Conservation (phyloP, 2,329 filamentous ascomycete species). For the Cercospora brassicicola region DNA sequence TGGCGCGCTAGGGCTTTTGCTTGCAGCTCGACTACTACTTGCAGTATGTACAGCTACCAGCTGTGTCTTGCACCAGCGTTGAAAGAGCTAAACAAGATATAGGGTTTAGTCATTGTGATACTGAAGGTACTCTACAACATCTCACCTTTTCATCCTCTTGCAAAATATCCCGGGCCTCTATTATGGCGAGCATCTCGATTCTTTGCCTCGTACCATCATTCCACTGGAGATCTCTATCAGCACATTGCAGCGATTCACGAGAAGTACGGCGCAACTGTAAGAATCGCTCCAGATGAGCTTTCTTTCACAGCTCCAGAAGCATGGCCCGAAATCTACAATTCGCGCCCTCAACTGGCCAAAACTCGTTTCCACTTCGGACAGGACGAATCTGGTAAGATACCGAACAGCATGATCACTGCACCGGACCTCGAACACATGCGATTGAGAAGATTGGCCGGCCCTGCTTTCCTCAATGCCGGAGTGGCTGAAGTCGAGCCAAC, state of each 20-base stretch:
- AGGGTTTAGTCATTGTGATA: slow-evolving; percentile 3
- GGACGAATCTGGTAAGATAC: slow-evolving; percentile 13
- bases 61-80: background rate
- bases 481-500: slow-evolving; percentile 28
- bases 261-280: slow-evolving; percentile 31
- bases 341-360: slow-evolving; percentile 27
- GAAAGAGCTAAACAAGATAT: background rate
- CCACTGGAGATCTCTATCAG: slow-evolving; percentile 26
- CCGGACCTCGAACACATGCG: slow-evolving; percentile 27
- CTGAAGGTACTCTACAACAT: slow-evolving; percentile 27
- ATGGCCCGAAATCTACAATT: slow-evolving; percentile 32
- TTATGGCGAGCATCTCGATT: slow-evolving; percentile 27
- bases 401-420: slow-evolving; percentile 28
- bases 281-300: slow-evolving; percentile 35
- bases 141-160: slow-evolving; percentile 29
- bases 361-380: slow-evolving; percentile 23
- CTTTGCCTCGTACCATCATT: slow-evolving; percentile 27
- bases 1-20: background rate
- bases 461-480: slow-evolving; percentile 29
- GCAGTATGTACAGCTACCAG: slow-evolving; percentile 2
- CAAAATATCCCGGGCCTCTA: slow-evolving; percentile 29
- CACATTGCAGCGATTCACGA: slow-evolving; percentile 32
- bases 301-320: slow-evolving; percentile 32
- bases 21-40: slow-evolving; percentile 2
- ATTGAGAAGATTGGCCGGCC: slow-evolving; percentile 20